Evolutionary conservation across 2,329 filamentous ascomycete genomes (phyloP), one percentile per base, ranked within the genome.

Genomic region (Hypoxylon sp.): DNA sequence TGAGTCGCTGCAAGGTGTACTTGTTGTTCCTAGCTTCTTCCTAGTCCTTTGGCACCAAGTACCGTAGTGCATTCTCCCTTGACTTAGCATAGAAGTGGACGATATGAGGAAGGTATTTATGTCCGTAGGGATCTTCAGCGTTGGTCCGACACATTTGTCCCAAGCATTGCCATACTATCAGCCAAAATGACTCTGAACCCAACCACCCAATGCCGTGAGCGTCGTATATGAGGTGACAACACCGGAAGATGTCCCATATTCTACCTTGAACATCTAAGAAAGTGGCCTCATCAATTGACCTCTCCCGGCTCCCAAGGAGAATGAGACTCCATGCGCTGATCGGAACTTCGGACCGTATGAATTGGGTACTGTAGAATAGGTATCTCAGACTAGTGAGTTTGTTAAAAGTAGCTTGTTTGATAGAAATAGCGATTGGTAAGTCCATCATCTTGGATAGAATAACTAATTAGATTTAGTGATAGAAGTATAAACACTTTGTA

Each of bases 61-160:
- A 44, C 22, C 33, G 14, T 10, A 11, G 24, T 1, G 55, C 63
- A 29, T n/a, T 14, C 37, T 61, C 57, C 22, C 57, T 66, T n/a
- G 63, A 60, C 33, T 60, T 61, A 14, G 63, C 63, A 29, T 60
- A 66, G 44, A 66, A 64, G 39, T 58, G 48, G 1, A 59, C 54
- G 29, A 64, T 53, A 26, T 59, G 48, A 11, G 55, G 13, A 22
- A 65, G 62, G 50, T 50, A 65, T 29, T 57, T 57, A 17, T 63
- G 22, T 5, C 37, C 31, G 13, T 13, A 14, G 24, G 13, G 31
- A 24, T 57, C 53, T 14, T 42, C 14, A 3, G 35, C n/a, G n/a
- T 22, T 10, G n/a, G 33, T 14, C 26, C 13, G 3, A 17, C 42
- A 51, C 17, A 50, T 17, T 19, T 10, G 5, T 14, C 31, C 14